These are phyloP conservation scores for Colletotrichum horii DNA, from an alignment of 2,329 filamentous ascomycete species.

Conservation along the genomic window DNA sequence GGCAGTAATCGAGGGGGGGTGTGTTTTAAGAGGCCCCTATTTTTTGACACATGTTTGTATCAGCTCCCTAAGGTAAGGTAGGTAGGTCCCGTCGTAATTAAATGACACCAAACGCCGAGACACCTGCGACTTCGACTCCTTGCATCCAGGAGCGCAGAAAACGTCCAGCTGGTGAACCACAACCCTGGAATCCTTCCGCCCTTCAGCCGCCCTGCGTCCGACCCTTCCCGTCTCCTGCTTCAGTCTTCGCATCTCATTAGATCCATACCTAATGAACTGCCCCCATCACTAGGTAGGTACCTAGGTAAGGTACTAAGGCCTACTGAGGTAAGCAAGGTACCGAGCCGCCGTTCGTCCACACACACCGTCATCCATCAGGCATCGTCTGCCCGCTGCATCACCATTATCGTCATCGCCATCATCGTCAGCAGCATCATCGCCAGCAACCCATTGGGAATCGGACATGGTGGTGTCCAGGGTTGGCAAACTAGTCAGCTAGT, in stretches of 20 bases:
- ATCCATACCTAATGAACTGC: too few relatives aligned
- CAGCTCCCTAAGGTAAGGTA: too few relatives aligned
- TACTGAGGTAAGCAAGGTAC: too few relatives aligned
- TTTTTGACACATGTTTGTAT: not conserved
- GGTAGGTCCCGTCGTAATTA: too few relatives aligned
- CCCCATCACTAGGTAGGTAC: too few relatives aligned
- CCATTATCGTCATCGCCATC: not conserved
- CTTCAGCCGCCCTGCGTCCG: not conserved
- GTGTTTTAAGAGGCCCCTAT: too few relatives aligned
- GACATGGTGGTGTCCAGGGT: not conserved
- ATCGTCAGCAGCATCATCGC: not conserved
- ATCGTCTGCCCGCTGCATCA: not conserved
- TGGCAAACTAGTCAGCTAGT: too few relatives aligned
- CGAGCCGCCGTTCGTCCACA: not conserved
- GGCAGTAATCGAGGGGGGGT: too few relatives aligned
- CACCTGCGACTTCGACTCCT: not conserved
- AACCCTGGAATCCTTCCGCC: not conserved
- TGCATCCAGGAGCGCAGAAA: not conserved
- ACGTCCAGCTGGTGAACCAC: not conserved
- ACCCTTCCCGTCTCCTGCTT: too few relatives aligned
- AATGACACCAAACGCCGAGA: not conserved
- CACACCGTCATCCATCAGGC: not conserved
- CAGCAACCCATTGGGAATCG: not conserved
- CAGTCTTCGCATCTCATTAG: not conserved
- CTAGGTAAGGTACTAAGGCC: not conserved